phyloP scores from a whole-genome alignment of 1,284 basidiomycete species.

The Ustilago vetiveriae region DNA sequence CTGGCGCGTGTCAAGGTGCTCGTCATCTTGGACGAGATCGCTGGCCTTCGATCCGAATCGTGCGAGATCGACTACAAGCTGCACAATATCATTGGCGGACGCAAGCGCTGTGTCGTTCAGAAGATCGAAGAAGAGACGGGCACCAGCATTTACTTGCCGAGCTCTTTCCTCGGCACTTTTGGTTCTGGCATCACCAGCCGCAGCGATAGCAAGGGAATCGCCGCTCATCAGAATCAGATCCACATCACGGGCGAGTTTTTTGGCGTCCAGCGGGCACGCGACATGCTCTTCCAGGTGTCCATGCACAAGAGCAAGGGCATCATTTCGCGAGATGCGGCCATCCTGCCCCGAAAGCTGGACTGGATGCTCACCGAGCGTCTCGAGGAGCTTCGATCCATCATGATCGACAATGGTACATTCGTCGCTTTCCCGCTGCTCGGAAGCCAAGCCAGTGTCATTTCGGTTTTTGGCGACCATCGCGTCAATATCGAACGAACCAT shows the following conservation, averaged over 20 bases:
- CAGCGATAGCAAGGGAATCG: slow-evolving; percentile 8
- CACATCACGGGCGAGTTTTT: slow-evolving; percentile 99
- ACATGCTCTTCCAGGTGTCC: slow-evolving; percentile 91
- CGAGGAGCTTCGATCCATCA: slow-evolving; percentile 87
- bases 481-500: slow-evolving; percentile 96
- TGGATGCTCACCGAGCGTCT: slow-evolving; percentile 95
- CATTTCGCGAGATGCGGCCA: slow-evolving; percentile 89
- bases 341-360: slow-evolving; percentile 94
- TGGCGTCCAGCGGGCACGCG: slow-evolving; percentile 89
- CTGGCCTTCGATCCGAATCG: slow-evolving; percentile 79
- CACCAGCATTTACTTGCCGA: slow-evolving; percentile 94
- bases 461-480: slow-evolving; percentile 91
- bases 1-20: slow-evolving; percentile 87
- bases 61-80: slow-evolving; percentile 96
- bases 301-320: slow-evolving; percentile 89
- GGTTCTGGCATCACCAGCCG: slow-evolving; percentile 69
- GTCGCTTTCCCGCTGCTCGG: slow-evolving; percentile 92
- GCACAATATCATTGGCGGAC: slow-evolving; percentile 88
- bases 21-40: slow-evolving; percentile 86
- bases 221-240: slow-evolving; percentile 77
- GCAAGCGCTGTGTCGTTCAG: slow-evolving; percentile 87
- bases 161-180: slow-evolving; percentile 85
- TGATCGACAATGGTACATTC: slow-evolving; percentile 96
- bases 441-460: slow-evolving; percentile 88
- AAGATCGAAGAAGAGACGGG: slow-evolving; percentile 96